Base-by-base conservation (phyloP, 352 stramenopile species). In the Thraustochytrium sp. region DNA sequence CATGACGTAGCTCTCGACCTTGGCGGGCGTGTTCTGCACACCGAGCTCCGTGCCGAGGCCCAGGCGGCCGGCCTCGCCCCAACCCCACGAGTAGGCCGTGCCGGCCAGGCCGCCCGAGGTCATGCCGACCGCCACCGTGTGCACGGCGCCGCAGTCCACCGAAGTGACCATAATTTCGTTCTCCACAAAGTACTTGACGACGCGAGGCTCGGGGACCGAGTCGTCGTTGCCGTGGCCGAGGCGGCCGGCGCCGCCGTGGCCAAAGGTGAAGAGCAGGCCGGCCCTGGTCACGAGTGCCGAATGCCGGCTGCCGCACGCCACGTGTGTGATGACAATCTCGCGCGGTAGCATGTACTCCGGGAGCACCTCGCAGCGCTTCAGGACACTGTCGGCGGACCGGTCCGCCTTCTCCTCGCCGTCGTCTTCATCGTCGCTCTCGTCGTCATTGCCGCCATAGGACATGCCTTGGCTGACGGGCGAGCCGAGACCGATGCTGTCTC, bases 61-160 rank as follows among this genome's bases (percentile, higher is more conserved):
- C 0, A 82, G 36, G 11, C 74, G 51, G 38, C 74, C 74, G 46
- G 74, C 74, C 42, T 82, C 74, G 55, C 74, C 74, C 74, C 74
- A 82, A 31, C 74, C 74, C 74, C 74, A 82, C 8, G 74, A 51
- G 36, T 68, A 82, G 2, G 61, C 74, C 16, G 51, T 51, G 16
- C 74, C 74, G 3, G 51, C n/a, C 13, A 40, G 51, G 5, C 36
- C 36, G 37, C 38, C 42, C 9, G 31, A 46, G 3, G 65, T 54
- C 74, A 44, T 73, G 9, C 74, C 31, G 23, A 82, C 38, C 26
- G 74, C 74, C 16, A 63, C 74, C 3, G 74, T 73, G 26, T 82
- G 74, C 2, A 77, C 74, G 23, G 51, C 51, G 9, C 74, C 74
- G 55, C 74, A 82, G 40, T 48, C 74, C 11, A 76, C 74, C 21